Conservation (phyloP, 2,329 filamentous ascomycete species). For the Zopfia rhizophila region DNA sequence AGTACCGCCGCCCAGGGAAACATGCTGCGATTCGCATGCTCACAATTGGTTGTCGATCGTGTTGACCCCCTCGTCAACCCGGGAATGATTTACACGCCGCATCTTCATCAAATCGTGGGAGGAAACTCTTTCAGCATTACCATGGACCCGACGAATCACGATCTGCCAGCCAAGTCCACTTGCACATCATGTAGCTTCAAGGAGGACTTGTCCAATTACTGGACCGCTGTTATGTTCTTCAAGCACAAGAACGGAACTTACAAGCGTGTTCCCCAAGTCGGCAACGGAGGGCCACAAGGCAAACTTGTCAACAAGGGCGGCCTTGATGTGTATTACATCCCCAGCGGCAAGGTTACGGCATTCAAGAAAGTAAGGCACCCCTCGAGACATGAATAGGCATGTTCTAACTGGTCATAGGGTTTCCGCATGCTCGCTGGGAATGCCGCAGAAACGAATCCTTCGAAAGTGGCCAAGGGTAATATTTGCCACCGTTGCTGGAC, state of each 20-base stretch:
- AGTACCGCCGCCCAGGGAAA: conserved; percentile 36
- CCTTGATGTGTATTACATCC: conserved; percentile 49
- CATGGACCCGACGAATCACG: conserved; percentile 42
- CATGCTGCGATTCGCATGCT: conserved; percentile 49
- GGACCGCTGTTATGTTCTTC: conserved; percentile 52
- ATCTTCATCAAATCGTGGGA: conserved; percentile 49
- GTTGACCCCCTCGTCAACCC: conserved; percentile 48
- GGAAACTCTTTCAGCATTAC: conserved; percentile 47
- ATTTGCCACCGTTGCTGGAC: conserved; percentile 53
- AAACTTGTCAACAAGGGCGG: conserved; percentile 48
- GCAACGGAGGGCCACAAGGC: conserved; percentile 47
- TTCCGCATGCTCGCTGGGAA: conserved; percentile 48
- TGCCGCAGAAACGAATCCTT: conserved; percentile 42
- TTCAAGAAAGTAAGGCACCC: conserved; percentile 40
- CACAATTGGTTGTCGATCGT: conserved; percentile 47
- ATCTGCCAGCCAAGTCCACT: conserved; percentile 32
- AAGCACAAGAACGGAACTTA: conserved; percentile 46
- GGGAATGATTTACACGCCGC: conserved; percentile 46
- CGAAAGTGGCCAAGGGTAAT: conserved; percentile 39
- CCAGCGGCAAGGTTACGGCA: conserved; percentile 44
- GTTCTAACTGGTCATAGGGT: conserved; percentile 26
- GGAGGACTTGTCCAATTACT: conserved; percentile 48
- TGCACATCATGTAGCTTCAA: conserved; percentile 46
- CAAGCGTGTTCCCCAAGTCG: conserved; percentile 42
- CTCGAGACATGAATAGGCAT: not conserved